Conservation (phyloP, 495 filamentous ascomycete genomes). For the Sabuloglossum arenarium region DNA sequence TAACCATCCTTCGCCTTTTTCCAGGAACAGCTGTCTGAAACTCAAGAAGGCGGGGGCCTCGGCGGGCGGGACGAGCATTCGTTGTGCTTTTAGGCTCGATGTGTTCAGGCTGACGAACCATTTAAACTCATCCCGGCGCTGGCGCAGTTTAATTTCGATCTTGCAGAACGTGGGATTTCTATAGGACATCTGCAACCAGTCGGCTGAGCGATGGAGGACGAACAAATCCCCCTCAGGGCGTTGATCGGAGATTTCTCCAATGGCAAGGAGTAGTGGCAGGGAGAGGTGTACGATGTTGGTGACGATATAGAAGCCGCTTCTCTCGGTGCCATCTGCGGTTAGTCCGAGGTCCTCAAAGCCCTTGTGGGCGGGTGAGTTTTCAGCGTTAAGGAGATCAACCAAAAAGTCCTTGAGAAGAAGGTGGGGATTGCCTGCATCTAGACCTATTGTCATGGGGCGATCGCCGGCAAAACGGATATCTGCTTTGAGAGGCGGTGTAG, state of each 20-base stretch:
- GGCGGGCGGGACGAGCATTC: neutral
- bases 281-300: constrained; percentile 35
- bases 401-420: constrained; percentile 46
- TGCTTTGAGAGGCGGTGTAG: constrained; percentile 12
- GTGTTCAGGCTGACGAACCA: constrained; percentile 13
- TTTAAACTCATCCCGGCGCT: constrained; percentile 7
- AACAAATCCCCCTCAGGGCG: neutral
- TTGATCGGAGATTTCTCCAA: constrained; percentile 32
- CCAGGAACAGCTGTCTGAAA: constrained; percentile 10
- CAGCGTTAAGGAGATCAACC: constrained; percentile 36
- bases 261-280: constrained; percentile 43
- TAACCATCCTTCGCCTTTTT: constrained; percentile 13
- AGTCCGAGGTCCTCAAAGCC: neutral
- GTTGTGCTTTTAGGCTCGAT: too few species aligned
- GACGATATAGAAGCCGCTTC: constrained; percentile 29
- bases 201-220: constrained; percentile 8
- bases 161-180: constrained; percentile 9
- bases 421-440: constrained; percentile 55
- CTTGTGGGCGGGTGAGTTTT: constrained; percentile 1
- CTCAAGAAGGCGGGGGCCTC: neutral
- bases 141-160: constrained; percentile 10
- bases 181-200: constrained; percentile 15
- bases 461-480: constrained; percentile 18
- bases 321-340: constrained; percentile 3
- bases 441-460: constrained; percentile 19